Base-by-base conservation (phyloP, 768 basidiomycete species). In the Russula sp. region DNA sequence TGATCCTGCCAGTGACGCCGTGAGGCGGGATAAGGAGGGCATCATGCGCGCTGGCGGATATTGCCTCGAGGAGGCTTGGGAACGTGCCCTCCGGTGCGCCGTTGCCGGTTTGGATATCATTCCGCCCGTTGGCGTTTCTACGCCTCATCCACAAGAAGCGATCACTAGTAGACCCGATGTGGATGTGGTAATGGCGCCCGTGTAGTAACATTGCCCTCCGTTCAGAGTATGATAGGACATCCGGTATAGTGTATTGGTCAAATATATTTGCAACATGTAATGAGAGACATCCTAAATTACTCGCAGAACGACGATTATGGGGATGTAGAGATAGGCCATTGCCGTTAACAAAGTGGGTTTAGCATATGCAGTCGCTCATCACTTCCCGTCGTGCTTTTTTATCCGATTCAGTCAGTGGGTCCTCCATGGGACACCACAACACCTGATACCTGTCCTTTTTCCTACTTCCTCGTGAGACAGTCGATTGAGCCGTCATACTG, bases 1-100 rank as follows among this genome's bases (percentile, higher is more conserved):
- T 52, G 90, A 92, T 67, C 79, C 85, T 45, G 76, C 81, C 67
- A 90, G 88, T 66, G 88, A 89, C 59, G 86, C 86, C 14, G 86
- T 92, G 20, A 76, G 87, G 67, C 81, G 82, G 67, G 90, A 92
- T 69, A 74, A 83, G 59, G 88, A 88, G 63, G 88, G 87, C 14
- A 84, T 87, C 66, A 88, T 88, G 86, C 78, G 86, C 46, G 91
- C 84, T 22, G 93, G 91, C 9, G 93, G 93, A 9, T 95, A 92
- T 70, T 78, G 75, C 64, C 77, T 90, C 5, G 84, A 89, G 63
- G 88, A 94, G 70, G 90, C 87, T 47, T 94, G 92, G 92, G 87
- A 88, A 67, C 78, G 92, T 58, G 90, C 90, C 13, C 70, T 95
- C 59, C 76, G 87, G 60, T 83, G 72, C 65, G 86, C 89, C 6